Percentiles rank a stretch among this genome's conserved stretches.
These are phyloP conservation scores for Solanum phureja DNA, from an alignment of 257 asterid species.

Conservation along the genomic window DNA sequence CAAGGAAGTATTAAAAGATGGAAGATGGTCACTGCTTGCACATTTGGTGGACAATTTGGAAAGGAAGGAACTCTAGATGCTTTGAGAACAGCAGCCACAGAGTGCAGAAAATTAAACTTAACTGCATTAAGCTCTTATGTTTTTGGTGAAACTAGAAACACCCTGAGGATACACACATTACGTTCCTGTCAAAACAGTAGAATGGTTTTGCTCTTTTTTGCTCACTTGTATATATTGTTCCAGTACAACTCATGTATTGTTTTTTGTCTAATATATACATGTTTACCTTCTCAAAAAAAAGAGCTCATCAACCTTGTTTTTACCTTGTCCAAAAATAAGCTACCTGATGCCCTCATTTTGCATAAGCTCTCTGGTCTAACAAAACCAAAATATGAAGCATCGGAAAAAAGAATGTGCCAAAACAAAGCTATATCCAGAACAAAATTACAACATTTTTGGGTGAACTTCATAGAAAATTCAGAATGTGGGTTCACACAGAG, in stretches of 20 bases:
- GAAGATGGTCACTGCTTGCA: neutral
- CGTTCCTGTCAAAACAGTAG: neutral
- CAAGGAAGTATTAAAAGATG: neutral
- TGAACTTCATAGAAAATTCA: neutral
- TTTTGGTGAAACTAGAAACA: neutral
- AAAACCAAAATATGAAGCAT: neutral
- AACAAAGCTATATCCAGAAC: neutral
- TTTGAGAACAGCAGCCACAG: neutral
- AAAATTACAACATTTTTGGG: neutral
- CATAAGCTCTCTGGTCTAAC: neutral
- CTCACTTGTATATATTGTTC: neutral
- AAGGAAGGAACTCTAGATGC: neutral
- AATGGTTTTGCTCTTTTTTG: neutral
- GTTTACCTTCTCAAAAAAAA: neutral
- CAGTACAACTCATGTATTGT: neutral
- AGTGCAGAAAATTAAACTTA: neutral
- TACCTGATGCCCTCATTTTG: neutral
- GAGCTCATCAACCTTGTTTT: neutral
- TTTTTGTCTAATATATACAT: neutral
- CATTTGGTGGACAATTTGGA: neutral
- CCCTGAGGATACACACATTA: neutral
- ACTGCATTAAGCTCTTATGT: neutral
- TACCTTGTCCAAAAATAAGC: neutral
- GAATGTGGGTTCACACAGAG: neutral
- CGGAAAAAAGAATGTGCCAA: neutral